phyloP scores from a whole-genome alignment of 257 asterid genomes.

The Jasminum sambac region DNA sequence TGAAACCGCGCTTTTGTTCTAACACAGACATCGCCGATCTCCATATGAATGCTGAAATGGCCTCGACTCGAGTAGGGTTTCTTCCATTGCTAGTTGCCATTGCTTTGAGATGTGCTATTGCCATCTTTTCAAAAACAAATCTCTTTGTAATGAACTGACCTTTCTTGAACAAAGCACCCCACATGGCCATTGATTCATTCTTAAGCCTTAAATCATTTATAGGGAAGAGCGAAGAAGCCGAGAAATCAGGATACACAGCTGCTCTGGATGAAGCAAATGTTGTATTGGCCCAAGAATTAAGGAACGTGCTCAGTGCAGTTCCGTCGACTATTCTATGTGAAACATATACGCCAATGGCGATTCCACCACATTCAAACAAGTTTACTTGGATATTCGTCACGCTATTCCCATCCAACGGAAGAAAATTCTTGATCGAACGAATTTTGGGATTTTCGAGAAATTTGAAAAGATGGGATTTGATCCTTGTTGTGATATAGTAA shows the following conservation, averaged over 20 bases:
- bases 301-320: conserved; percentile 47
- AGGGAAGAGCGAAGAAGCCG: conserved; percentile 54
- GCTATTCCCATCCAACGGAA: conserved; percentile 46
- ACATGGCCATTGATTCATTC: conserved; percentile 53
- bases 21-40: conserved; percentile 44
- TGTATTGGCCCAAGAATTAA: conserved; percentile 53
- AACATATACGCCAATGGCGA: conserved; percentile 64
- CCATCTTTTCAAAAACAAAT: conserved; percentile 46
- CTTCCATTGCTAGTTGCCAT: conserved; percentile 18
- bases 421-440: conserved; percentile 35
- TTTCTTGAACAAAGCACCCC: conserved; percentile 60
- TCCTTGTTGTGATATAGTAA: conserved; percentile 44
- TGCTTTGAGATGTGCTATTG: conserved; percentile 37
- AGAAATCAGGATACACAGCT: conserved; percentile 36
- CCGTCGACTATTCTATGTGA: conserved; percentile 76
- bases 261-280: conserved; percentile 25
- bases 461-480: conserved; percentile 28
- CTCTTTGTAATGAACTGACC: conserved; percentile 59
- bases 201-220: conserved; percentile 42
- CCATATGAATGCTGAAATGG: conserved; percentile 75
- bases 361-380: conserved; percentile 69
- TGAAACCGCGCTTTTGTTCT: conserved; percentile 23
- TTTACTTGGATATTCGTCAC: conserved; percentile 62
- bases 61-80: conserved; percentile 55
- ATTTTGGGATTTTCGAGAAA: conserved; percentile 53